Conservation (phyloP, 2,329 filamentous ascomycete genomes). For the Monosporascus ibericus region DNA sequence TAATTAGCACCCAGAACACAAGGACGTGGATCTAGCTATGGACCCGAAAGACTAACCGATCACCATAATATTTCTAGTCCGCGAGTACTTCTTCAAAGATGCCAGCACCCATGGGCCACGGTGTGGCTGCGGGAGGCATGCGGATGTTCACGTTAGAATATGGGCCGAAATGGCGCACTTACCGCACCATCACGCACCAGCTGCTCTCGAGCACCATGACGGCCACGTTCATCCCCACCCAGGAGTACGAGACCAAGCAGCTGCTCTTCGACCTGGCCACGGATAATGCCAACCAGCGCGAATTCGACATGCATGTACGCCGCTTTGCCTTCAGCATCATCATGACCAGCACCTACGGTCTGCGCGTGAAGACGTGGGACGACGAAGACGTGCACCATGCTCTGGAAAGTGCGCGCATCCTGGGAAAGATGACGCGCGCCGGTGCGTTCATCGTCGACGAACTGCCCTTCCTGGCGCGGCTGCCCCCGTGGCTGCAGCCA, state of each 20-base stretch:
- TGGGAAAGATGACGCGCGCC: constrained; percentile 12
- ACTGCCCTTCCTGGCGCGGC: constrained; percentile 13
- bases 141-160: constrained; percentile 36
- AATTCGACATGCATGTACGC: constrained; percentile 25
- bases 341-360: constrained; percentile 22
- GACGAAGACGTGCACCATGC: constrained; percentile 12
- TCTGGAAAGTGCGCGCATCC: constrained; percentile 6
- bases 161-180: constrained; percentile 31
- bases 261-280: constrained; percentile 33
- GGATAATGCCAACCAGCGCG: constrained; percentile 22
- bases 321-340: constrained; percentile 23
- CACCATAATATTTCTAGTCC: constrained; percentile 9
- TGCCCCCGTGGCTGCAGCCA: constrained; percentile 20
- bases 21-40: no score
- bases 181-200: constrained; percentile 31
- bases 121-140: constrained; percentile 32
- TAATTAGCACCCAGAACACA: neutral
- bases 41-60: no score
- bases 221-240: constrained; percentile 33
- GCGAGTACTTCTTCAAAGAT: constrained; percentile 27
- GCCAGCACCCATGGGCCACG: constrained; percentile 32
- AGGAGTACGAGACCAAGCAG: constrained; percentile 40
- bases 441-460: constrained; percentile 22
- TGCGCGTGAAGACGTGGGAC: constrained; percentile 18
- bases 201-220: constrained; percentile 30